Evolutionary conservation across 169 alveolate genomes (phyloP), one percentile per base, ranked within the genome.

Genomic region (Eimeria acervulina): DNA sequence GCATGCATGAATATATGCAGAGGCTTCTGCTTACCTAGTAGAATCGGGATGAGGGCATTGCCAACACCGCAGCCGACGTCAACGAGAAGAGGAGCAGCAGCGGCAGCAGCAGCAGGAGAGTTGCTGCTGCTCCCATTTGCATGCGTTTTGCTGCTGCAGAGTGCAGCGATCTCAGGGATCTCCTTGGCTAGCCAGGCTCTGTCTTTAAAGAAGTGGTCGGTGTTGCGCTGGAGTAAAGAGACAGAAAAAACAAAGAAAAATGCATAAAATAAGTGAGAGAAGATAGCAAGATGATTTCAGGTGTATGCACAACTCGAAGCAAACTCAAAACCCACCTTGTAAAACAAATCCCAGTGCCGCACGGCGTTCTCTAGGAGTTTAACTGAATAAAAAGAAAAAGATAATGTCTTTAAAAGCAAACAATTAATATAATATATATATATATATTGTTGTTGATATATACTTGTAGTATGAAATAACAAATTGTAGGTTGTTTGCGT

Each of bases 11-110:
- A 7, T 12, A 47, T 47, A 47, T 63, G 10, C 63, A n/a, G n/a
- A n/a, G n/a, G n/a, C n/a, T n/a, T n/a, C n/a, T 26, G 12, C 89
- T 93, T 28, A 87, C 94, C 78, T 23, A 21, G 51, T 47, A 97
- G 96, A 61, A 99, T 94, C 44, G 99, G 99, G 85, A 98, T 97
- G 63, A 98, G 95, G 40, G 99, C 98, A 95, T 99, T 98, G 4
- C 99, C 99, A 1, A 99, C 99, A 66, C 99, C 99, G 97, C 99
- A 99, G n/a, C 99, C 99, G 84, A 98, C 97, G 94, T 98, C 99
- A 28, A 98, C 95, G 81, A 98, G 96, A 44, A 97, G 88, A 21
- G 94, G 94, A 21, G 26, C 47, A 21, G 76, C 74, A 7, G 51
- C 94, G 26, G n/a, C n/a, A n/a, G n/a, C n/a, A n/a, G n/a, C n/a